Base-by-base conservation (phyloP, 495 filamentous ascomycete genomes). In the Penicillium argentinense region DNA sequence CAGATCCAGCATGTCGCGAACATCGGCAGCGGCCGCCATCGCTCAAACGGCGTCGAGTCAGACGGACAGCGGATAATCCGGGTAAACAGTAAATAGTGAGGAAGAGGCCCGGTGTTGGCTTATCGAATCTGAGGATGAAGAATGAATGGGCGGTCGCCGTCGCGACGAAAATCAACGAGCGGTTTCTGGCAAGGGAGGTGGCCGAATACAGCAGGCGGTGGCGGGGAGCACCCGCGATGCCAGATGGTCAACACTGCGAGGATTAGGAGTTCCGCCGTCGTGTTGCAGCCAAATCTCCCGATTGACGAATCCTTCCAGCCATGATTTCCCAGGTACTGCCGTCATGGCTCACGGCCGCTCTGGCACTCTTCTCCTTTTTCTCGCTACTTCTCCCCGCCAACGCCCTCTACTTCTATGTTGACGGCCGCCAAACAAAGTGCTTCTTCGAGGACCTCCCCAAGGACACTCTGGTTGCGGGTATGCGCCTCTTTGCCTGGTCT, bases 361-460 rank as follows among this genome's bases (percentile, higher is more conserved):
- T 73, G 55, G 55, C 67, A 22, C 27, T 73, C 1, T 65, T 69
- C 33, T 62, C 66, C 39, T 52, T 75, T 28, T 56, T 75, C 50
- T 68, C 70, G 26, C 57, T 83, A 9, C 61, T 81, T 13, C 40
- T 77, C 12, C 86, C 84, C 19, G 80, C 84, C 37, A 83, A 89
- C 51, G 90, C 89, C 28, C 82, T 98, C 45, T 91, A 96, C 81
- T 96, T 98, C 80, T 97, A 88, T 76, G 83, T 97, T 67, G 91
- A 97, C 60, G 87, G 86, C 53, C 78, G 81, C 12, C 67, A 75
- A 59, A 60, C 66, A 38, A 73, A 76, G 54, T 98, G 93, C 72
- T 97, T 98, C 83, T 96, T 87, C 72, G 93, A 98, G 76, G 95
- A 97, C 69, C 81, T 98, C 34, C 95, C 91, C 38, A 96, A 97